Conservation (phyloP, 2,329 filamentous ascomycete species). For the Dothidotthia symphoricarpi region DNA sequence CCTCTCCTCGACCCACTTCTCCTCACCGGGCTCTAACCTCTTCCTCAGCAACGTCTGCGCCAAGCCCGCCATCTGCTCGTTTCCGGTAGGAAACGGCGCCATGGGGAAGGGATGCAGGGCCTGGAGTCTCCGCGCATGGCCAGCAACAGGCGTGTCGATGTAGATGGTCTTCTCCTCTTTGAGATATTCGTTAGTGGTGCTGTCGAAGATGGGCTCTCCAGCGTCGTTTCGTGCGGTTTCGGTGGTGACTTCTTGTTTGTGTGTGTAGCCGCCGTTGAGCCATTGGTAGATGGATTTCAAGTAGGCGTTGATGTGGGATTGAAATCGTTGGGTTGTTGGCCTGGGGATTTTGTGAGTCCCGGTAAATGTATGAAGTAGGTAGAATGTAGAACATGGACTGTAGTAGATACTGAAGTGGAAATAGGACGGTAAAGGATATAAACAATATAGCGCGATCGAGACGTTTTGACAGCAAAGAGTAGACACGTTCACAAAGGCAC, state of each 20-base stretch:
- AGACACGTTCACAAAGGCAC: too few species aligned
- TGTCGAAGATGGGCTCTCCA: slow-evolving; percentile 12
- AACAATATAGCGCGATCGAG: slow-evolving; percentile 29
- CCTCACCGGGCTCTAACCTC: slow-evolving; percentile 25
- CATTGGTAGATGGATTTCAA: slow-evolving; percentile 19
- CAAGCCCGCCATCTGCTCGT: slow-evolving; percentile 18
- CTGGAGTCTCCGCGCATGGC: slow-evolving; percentile 13
- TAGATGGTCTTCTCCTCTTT: slow-evolving; percentile 4
- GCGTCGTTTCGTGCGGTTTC: slow-evolving; percentile 14
- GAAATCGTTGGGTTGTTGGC: slow-evolving; percentile 22
- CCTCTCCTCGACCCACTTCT: slow-evolving; percentile 32
- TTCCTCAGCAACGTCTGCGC: slow-evolving; percentile 28
- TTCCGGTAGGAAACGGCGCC: slow-evolving; percentile 21
- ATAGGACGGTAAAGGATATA: slow-evolving; percentile 3
- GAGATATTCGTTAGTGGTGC: too few species aligned
- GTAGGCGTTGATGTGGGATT: slow-evolving; percentile 11
- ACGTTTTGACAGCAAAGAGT: not conserved
- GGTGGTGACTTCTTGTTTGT: slow-evolving; percentile 1
- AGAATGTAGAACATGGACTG: too few species aligned
- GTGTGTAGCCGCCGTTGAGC: slow-evolving; percentile 24
- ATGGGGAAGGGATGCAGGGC: slow-evolving; percentile 28
- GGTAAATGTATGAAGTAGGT: too few species aligned
- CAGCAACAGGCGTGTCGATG: slow-evolving; percentile 6
- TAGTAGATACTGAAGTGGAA: too few species aligned
- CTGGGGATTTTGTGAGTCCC: not conserved